A percentile compares a stretch with the other conserved stretches of the same genome.
phyloP scores from a whole-genome alignment of 495 filamentous ascomycete genomes.

The Hypoxylon rickii region DNA sequence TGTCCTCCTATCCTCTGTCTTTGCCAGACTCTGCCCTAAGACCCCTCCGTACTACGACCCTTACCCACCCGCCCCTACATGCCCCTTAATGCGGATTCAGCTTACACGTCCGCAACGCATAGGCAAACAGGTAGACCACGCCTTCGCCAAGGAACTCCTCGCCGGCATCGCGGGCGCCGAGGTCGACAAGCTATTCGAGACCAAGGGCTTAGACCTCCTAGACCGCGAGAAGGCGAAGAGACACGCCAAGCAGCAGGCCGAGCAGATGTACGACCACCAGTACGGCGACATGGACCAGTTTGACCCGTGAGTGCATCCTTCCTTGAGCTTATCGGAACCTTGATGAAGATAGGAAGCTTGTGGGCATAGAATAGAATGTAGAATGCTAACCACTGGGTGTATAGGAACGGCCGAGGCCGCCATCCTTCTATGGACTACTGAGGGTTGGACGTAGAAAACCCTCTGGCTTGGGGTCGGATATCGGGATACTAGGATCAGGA shows the following conservation, averaged over 20 bases:
- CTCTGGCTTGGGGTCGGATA: neutral
- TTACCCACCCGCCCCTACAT: neutral
- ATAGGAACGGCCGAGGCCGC: slow-evolving; percentile 13
- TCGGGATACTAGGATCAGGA: neutral
- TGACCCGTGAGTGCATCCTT: slow-evolving; percentile 50
- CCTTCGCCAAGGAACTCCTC: slow-evolving; percentile 77
- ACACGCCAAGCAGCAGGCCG: slow-evolving; percentile 67
- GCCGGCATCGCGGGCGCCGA: slow-evolving; percentile 72
- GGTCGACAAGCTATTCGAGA: slow-evolving; percentile 79
- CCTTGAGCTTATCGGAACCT: neutral
- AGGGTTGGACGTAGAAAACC: slow-evolving; percentile 2
- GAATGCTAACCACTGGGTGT: slow-evolving; percentile 1
- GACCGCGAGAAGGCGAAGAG: slow-evolving; percentile 70
- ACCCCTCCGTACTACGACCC: neutral
- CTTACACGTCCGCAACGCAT: neutral
- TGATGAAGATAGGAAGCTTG: too few species aligned
- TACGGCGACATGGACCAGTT: slow-evolving; percentile 56
- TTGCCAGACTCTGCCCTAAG: neutral
- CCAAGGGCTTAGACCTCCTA: slow-evolving; percentile 71
- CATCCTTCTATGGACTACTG: slow-evolving; percentile 35
- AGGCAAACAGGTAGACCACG: slow-evolving; percentile 74
- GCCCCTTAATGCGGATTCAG: neutral
- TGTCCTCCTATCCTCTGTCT: neutral
- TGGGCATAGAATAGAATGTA: neutral
- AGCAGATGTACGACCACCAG: slow-evolving; percentile 65